A percentile compares a stretch with the other conserved stretches of the same genome.
phyloP scores from a whole-genome alignment of 176 grass and related monocot genomes.

The Aegilops sharonensis region DNA sequence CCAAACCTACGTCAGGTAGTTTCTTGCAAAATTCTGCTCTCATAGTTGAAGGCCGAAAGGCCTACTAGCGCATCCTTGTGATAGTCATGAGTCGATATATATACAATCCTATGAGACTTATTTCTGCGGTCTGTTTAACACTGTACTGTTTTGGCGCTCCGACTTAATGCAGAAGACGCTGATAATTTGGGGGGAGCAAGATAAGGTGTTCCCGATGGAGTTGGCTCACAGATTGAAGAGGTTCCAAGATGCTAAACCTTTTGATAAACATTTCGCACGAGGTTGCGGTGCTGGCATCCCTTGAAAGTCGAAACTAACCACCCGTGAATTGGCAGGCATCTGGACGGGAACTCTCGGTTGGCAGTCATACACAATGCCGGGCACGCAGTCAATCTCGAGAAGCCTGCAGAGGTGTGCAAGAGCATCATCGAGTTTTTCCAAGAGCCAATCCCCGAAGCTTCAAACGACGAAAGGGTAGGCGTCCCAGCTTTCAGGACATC shows the following conservation, averaged over 20 bases:
- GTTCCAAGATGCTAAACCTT: slow-evolving; percentile 15
- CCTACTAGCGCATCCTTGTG: neutral
- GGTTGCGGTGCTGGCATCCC: neutral
- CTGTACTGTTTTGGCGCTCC: neutral
- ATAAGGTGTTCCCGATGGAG: slow-evolving; percentile 87
- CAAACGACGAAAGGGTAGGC: slow-evolving; percentile 32
- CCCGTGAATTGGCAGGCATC: slow-evolving; percentile 55
- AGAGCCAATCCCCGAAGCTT: slow-evolving; percentile 10
- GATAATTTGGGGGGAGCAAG: slow-evolving; percentile 85
- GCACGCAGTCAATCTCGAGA: slow-evolving; percentile 96
- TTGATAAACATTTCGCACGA: neutral
- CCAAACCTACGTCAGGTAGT: slow-evolving; percentile 78
- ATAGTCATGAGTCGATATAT: neutral
- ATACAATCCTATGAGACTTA: neutral
- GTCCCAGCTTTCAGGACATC: neutral
- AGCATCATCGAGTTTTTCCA: slow-evolving; percentile 59
- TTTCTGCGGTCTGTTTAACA: neutral
- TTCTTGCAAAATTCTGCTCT: neutral
- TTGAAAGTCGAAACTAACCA: neutral
- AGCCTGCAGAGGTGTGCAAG: slow-evolving; percentile 58
- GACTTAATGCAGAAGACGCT: slow-evolving; percentile 51
- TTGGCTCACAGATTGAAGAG: slow-evolving; percentile 83
- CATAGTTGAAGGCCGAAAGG: neutral
- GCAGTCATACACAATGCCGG: slow-evolving; percentile 74
- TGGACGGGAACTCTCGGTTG: slow-evolving; percentile 61